Percentiles rank a stretch among this genome's conserved stretches.
Conservation (phyloP, 257 asterid species). For the Penstemon eatonii region DNA sequence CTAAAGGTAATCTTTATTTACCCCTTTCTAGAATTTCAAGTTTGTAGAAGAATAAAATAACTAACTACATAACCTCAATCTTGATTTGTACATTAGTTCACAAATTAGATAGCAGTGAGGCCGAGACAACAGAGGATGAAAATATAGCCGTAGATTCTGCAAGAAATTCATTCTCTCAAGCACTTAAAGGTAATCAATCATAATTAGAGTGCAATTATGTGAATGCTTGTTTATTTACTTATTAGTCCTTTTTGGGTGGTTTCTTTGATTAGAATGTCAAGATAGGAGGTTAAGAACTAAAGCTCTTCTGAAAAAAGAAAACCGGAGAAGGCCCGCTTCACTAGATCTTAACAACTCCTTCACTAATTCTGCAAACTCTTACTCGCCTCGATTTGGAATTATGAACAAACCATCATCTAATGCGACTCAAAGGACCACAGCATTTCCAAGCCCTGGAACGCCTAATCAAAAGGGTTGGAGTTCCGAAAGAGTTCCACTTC, state of each 20-base stretch:
- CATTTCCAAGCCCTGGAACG: conserved; percentile 90
- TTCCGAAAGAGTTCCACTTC: conserved; percentile 81
- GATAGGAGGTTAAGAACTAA: conserved; percentile 67
- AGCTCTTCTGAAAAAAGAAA: conserved; percentile 46
- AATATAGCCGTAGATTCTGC: conserved; percentile 62
- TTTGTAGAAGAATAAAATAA: too few relatives aligned
- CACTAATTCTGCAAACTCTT: conserved; percentile 42
- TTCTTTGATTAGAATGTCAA: conserved; percentile 70
- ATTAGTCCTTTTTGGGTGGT: neutral
- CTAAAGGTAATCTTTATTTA: conserved; percentile 54
- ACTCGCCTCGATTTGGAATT: conserved; percentile 56
- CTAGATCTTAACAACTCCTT: conserved; percentile 64
- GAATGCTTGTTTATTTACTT: conserved; percentile 2
- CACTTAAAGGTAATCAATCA: conserved; percentile 66
- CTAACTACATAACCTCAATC: conserved; percentile 5
- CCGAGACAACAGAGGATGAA: conserved; percentile 80
- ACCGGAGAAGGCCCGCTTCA: conserved; percentile 72
- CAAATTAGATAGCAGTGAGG: conserved; percentile 60
- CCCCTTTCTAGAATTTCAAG: conserved; percentile 17
- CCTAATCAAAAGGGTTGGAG: conserved; percentile 97
- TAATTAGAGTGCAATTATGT: too few relatives aligned
- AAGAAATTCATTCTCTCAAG: conserved; percentile 86
- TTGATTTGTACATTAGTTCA: conserved; percentile 40
- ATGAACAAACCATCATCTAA: conserved; percentile 55
- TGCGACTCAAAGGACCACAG: conserved; percentile 41